These are phyloP conservation scores for Aureobasidium sp. DNA, from an alignment of 2,329 filamentous ascomycete genomes.

Conservation along the genomic window DNA sequence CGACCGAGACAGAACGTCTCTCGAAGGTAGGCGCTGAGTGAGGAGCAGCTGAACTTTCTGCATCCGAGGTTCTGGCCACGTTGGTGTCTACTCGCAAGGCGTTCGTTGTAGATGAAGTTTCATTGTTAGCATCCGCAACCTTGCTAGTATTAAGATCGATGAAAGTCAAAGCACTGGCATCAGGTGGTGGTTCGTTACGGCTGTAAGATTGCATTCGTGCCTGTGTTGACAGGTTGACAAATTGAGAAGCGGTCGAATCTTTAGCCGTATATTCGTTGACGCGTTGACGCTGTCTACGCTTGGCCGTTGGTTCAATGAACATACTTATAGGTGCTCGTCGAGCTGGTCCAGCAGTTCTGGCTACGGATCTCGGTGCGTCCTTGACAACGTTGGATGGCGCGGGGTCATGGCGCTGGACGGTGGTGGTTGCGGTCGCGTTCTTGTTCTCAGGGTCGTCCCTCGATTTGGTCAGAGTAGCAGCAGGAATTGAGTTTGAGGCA, in stretches of 20 bases:
- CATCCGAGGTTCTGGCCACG: neutral
- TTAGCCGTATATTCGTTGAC: conserved; percentile 18
- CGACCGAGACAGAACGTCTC: neutral
- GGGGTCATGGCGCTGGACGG: neutral
- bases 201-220: conserved; percentile 17
- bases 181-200: conserved; percentile 21
- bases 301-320: neutral
- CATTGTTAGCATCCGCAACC: neutral
- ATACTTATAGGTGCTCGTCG: neutral
- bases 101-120: neutral
- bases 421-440: neutral
- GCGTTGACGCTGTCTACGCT: neutral
- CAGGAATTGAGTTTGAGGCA: neutral
- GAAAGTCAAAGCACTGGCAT: conserved; percentile 18
- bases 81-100: neutral
- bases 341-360: neutral
- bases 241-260: conserved; percentile 16
- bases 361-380: neutral
- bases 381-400: neutral
- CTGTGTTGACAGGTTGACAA: conserved; percentile 17
- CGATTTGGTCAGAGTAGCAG: neutral
- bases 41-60: neutral
- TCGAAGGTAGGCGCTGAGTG: neutral
- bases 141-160: conserved; percentile 24
- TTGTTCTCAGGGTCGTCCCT: neutral